Evolutionary conservation across 257 asterid genomes (phyloP), one percentile per base, ranked within the genome.

Genomic region (Ehretia macrophylla): DNA sequence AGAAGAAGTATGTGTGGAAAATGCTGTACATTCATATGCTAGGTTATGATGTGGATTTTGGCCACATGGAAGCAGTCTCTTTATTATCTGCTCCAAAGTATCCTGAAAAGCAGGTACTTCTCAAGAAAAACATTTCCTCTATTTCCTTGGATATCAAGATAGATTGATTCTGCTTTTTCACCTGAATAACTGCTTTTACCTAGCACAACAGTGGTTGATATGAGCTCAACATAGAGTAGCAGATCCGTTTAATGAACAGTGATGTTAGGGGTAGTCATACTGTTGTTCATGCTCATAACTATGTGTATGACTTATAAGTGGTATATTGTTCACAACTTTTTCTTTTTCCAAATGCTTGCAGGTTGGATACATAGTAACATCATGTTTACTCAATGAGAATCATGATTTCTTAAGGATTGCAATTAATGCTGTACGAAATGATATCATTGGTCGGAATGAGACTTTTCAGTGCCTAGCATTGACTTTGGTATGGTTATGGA

Each of bases 41-140:
- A 51, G 99, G 99, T 40, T 94, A 94, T 75, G 99, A 94, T 63
- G 99, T 94, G 77, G 95, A 94, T 75, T 94, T 94, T 79, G 99
- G 99, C 67, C 99, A 94, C 78, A 94, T 94, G 99, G 99, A 94
- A 79, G 97, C 99, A 49, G 97, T 94, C 72, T 90, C 97, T 62
- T 73, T 94, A 75, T 81, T 94, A 69, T 94, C 99, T 60, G 99
- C 97, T 65, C 99, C 99, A 19, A 94, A 90, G 77, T 94, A 94
- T 72, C 99, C 99, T 67, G 99, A 94, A 77, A 94, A 94, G 76
- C 99, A 94, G 99, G 99, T 90, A 71, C 32, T 18, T 4, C 50
- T n/a, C n/a, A n/a, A 20, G 61, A 57, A 49, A 9, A n/a, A 19
- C 18, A 4, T 60, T 46, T 4, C n/a, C 47, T 23, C 48, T 39